Evolutionary conservation across 371 early-diverging fungal species (phyloP).

Genomic region (Mucor circinelloides): DNA sequence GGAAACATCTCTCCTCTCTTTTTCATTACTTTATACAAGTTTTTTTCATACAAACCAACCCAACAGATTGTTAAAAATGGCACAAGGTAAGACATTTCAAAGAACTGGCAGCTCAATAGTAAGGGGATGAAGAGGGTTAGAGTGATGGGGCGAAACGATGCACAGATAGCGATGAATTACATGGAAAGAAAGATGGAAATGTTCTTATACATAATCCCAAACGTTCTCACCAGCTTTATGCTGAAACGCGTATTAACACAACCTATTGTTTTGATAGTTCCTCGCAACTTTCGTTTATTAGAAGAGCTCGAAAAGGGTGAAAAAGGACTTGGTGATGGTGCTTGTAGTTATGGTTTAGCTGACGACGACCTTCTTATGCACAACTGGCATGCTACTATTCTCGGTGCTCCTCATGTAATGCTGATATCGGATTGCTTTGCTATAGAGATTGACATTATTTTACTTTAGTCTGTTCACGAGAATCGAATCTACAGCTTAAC

Average conservation of each 20-base stretch:
- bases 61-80: slow-evolving; percentile 11
- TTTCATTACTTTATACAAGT: background rate
- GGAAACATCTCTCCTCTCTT: background rate
- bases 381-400: slow-evolving; percentile 95
- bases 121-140: background rate
- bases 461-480: slow-evolving; percentile 83
- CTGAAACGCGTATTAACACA: background rate
- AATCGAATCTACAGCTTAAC: slow-evolving; percentile 91
- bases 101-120: background rate
- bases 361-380: slow-evolving; percentile 83
- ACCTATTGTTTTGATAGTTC: slow-evolving; percentile 59
- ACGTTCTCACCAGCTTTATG: background rate
- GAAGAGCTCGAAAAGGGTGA: slow-evolving; percentile 98
- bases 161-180: background rate
- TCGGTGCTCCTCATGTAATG: slow-evolving; percentile 90
- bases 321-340: slow-evolving; percentile 95
- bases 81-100: slow-evolving; percentile 11
- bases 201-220: background rate
- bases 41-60: slow-evolving; percentile 4
- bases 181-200: background rate
- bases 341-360: slow-evolving; percentile 91
- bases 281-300: slow-evolving; percentile 94
- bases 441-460: background rate
- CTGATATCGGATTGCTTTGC: background rate
- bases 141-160: background rate